Evolutionary conservation across 257 asterid genomes (phyloP).

Genomic region (Rauvolfia tetraphylla): DNA sequence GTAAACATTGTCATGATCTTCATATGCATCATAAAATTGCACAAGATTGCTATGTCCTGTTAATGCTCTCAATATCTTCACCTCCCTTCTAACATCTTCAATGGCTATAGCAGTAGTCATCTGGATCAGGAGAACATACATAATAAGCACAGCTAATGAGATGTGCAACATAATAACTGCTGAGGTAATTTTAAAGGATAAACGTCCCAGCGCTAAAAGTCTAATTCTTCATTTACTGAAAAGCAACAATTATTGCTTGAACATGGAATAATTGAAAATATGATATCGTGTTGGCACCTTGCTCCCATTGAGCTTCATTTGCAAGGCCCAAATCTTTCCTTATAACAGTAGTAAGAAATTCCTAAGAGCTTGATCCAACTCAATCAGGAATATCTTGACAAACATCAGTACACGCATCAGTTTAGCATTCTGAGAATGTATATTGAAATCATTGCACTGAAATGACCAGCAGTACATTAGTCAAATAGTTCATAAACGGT

Average conservation of each 20-base stretch:
- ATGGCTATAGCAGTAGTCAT: constrained; percentile 86
- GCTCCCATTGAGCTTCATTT: neutral
- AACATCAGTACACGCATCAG: neutral
- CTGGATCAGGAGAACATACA: constrained; percentile 32
- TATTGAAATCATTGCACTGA: neutral
- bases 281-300: neutral
- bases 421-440: neutral
- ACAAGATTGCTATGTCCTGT: constrained; percentile 72
- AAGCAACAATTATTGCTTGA: neutral
- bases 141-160: constrained; percentile 10
- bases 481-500: neutral
- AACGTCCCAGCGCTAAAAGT: neutral
- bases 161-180: neutral
- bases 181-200: neutral
- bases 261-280: neutral
- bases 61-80: constrained; percentile 83
- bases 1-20: constrained; percentile 83
- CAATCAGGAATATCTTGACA: neutral
- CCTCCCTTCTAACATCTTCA: constrained; percentile 93
- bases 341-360: neutral
- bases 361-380: neutral
- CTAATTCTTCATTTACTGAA: neutral
- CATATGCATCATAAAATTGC: constrained; percentile 70
- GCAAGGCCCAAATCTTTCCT: neutral
- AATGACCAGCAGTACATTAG: neutral